These are phyloP conservation scores for Hydnomerulius pinastri DNA, from an alignment of 768 basidiomycete genomes.

Conservation along the genomic window DNA sequence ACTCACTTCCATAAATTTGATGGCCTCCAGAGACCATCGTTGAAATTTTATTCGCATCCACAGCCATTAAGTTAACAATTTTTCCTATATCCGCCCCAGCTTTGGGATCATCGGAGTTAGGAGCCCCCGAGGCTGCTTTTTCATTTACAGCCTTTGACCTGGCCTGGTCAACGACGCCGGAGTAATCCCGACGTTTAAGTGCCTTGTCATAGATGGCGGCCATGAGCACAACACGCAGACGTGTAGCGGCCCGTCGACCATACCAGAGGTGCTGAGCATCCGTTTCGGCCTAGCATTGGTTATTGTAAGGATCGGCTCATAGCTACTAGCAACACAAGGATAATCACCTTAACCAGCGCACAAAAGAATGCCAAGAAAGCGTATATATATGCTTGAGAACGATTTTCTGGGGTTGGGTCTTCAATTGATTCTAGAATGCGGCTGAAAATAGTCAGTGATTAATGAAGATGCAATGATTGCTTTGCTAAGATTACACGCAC, in stretches of 20 bases:
- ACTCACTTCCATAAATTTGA: slow-evolving; percentile 59
- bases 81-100: slow-evolving; percentile 80
- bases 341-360: slow-evolving; percentile 39
- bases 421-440: slow-evolving; percentile 40
- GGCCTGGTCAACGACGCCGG: slow-evolving; percentile 60
- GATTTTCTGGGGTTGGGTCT: slow-evolving; percentile 33
- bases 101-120: slow-evolving; percentile 44
- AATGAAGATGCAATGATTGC: not conserved
- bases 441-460: not conserved
- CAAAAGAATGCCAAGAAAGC: slow-evolving; percentile 48
- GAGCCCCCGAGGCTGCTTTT: slow-evolving; percentile 5
- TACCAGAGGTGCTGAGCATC: slow-evolving; percentile 47
- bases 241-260: slow-evolving; percentile 45
- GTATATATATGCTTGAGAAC: slow-evolving; percentile 50
- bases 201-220: slow-evolving; percentile 56
- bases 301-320: no score
- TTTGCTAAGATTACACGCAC: not conserved
- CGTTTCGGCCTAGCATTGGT: slow-evolving; percentile 25
- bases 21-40: slow-evolving; percentile 53
- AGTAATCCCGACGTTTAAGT: slow-evolving; percentile 67
- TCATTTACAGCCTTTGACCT: slow-evolving; percentile 16
- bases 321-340: not conserved
- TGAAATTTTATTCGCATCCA: slow-evolving; percentile 61
- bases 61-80: slow-evolving; percentile 82
- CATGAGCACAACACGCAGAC: slow-evolving; percentile 50